These are phyloP conservation scores for Trichoderma hamatum DNA, from an alignment of 2,329 filamentous ascomycete genomes.

Conservation along the genomic window DNA sequence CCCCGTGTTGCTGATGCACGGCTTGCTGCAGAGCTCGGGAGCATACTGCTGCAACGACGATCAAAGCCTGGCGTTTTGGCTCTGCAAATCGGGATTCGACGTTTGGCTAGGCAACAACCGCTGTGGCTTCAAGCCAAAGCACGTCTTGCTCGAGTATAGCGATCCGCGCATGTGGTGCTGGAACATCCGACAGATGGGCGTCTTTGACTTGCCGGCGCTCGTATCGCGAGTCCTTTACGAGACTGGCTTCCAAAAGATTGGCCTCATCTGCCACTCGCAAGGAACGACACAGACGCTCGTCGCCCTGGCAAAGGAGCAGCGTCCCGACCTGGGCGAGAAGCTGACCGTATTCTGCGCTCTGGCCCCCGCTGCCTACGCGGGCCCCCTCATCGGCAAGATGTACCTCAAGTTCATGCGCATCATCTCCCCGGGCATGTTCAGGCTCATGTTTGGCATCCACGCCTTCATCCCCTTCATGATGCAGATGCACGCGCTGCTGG, in stretches of 20 bases:
- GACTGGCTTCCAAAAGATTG: slow-evolving; percentile 82
- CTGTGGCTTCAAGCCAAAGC: slow-evolving; percentile 80
- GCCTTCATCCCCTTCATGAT: slow-evolving; percentile 95
- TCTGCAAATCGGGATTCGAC: slow-evolving; percentile 90
- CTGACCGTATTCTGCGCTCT: slow-evolving; percentile 90
- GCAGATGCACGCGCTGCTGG: slow-evolving; percentile 71
- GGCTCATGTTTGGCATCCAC: slow-evolving; percentile 86
- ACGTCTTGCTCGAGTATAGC: slow-evolving; percentile 67
- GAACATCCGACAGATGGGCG: slow-evolving; percentile 94
- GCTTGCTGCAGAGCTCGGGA: slow-evolving; percentile 82
- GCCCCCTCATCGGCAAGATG: slow-evolving; percentile 79
- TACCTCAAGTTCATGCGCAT: slow-evolving; percentile 91
- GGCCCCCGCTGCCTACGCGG: slow-evolving; percentile 87
- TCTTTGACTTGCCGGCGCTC: slow-evolving; percentile 82
- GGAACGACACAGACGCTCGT: slow-evolving; percentile 89
- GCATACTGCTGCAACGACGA: slow-evolving; percentile 92
- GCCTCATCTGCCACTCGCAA: slow-evolving; percentile 84
- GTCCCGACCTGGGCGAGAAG: slow-evolving; percentile 79
- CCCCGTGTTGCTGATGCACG: slow-evolving; percentile 85
- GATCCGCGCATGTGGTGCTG: slow-evolving; percentile 96
- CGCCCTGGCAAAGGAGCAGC: slow-evolving; percentile 84
- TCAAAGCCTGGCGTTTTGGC: slow-evolving; percentile 84
- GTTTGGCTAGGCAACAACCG: slow-evolving; percentile 96
- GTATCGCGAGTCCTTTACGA: slow-evolving; percentile 77
- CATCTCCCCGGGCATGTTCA: slow-evolving; percentile 75